Percentiles rank a stretch among this genome's conserved stretches.
Evolutionary conservation across 345 rosid species (phyloP).

Genomic region (Eucalyptus erythrocorys): DNA sequence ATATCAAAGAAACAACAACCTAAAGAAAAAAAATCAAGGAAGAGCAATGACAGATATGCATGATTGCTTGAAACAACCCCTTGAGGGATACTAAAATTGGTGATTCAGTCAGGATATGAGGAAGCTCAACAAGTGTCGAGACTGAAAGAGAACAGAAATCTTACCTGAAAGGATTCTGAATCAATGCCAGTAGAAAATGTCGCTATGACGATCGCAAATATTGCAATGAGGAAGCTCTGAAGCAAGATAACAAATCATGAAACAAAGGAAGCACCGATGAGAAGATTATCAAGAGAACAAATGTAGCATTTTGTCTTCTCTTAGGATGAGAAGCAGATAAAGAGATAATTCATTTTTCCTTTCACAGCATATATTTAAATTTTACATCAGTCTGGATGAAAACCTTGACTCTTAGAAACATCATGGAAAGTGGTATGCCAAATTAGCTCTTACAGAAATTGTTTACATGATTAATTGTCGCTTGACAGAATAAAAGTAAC

Average conservation of each 20-base stretch:
- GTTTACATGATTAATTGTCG: neutral
- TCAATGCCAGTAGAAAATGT: constrained; percentile 93
- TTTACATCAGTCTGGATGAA: neutral
- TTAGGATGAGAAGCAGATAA: neutral
- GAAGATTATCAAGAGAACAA: neutral
- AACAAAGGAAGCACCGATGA: neutral
- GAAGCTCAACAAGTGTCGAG: neutral
- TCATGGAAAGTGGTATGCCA: neutral
- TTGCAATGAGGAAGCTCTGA: constrained; percentile 76
- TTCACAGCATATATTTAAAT: neutral
- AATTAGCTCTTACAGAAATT: neutral
- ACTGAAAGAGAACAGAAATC: neutral
- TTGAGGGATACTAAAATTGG: neutral
- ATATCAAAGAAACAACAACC: neutral
- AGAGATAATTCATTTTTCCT: neutral
- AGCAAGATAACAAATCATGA: neutral
- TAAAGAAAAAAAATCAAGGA: neutral
- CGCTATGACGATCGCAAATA: constrained; percentile 76
- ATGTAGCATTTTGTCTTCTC: neutral
- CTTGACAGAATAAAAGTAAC: neutral
- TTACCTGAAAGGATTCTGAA: constrained; percentile 75
- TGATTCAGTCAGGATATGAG: neutral
- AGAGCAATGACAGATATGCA: neutral
- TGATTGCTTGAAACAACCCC: neutral
- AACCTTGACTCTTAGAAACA: neutral